Conservation (phyloP, 768 basidiomycete species). For the Naematelia encephala region DNA sequence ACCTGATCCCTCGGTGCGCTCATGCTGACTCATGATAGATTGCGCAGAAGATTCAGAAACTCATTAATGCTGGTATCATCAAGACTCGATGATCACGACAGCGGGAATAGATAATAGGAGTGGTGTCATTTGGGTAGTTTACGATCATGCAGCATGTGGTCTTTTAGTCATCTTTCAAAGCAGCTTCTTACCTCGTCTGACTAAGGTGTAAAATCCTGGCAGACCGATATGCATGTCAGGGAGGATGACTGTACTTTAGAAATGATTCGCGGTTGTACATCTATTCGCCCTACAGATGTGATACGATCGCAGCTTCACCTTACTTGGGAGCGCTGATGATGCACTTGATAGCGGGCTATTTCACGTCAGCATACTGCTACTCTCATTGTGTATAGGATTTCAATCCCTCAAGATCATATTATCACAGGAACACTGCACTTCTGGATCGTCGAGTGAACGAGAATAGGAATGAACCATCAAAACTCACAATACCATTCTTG, state of each 20-base stretch:
- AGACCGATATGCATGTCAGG: no score
- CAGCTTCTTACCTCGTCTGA: not conserved
- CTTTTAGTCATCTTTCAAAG: not conserved
- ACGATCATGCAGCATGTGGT: not conserved
- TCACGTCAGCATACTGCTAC: not conserved
- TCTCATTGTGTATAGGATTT: no score
- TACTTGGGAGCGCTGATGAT: constrained; percentile 19
- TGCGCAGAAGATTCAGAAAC: constrained; percentile 34
- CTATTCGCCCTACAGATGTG: no score
- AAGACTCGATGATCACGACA: constrained; percentile 56
- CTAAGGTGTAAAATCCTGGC: not conserved
- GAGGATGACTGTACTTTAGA: no score
- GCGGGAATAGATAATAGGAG: not conserved
- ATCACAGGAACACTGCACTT: no score
- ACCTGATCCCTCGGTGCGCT: not conserved
- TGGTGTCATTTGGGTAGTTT: not conserved
- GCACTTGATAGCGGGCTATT: constrained; percentile 29
- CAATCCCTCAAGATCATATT: no score
- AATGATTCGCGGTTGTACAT: no score
- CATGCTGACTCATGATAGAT: constrained; percentile 17
- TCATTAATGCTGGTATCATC: constrained; percentile 86
- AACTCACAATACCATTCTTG: constrained; percentile 64
- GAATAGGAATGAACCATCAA: constrained; percentile 62
- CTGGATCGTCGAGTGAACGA: no score
- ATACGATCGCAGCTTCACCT: not conserved